A percentile compares a stretch with the other conserved stretches of the same genome.
Conservation (phyloP, 129 eudicot genomes). For the Apium graveolens region DNA sequence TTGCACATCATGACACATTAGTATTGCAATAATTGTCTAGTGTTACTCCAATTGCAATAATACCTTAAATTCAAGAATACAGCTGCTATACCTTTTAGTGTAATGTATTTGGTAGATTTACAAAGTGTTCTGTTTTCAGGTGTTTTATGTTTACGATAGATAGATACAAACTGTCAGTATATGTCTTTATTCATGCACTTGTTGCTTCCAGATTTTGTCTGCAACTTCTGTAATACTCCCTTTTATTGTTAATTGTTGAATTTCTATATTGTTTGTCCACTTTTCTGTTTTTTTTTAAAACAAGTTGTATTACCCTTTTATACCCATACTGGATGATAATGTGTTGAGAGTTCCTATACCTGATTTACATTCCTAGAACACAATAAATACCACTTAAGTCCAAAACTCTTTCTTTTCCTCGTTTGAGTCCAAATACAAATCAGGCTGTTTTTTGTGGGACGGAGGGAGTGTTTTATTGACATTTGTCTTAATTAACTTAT, state of each 20-base stretch:
- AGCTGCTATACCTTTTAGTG: background rate
- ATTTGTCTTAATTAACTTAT: background rate
- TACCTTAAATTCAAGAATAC: background rate
- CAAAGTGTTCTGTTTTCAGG: background rate
- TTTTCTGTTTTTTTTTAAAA: background rate
- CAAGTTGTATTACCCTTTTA: background rate
- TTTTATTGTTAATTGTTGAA: background rate
- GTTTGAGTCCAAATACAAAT: background rate
- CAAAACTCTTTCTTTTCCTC: background rate
- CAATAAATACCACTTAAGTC: background rate
- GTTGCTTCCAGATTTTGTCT: background rate
- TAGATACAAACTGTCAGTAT: background rate
- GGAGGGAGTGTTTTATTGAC: background rate
- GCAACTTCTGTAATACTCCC: background rate
- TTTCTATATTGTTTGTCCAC: background rate
- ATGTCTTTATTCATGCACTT: background rate
- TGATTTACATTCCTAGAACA: background rate
- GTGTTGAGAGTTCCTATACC: background rate
- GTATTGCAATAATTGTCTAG: background rate
- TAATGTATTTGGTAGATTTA: background rate
- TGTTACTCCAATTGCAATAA: background rate
- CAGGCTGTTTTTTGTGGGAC: background rate
- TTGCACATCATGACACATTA: background rate
- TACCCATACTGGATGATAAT: background rate
- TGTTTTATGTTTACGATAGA: background rate